Evolutionary conservation across 2,329 filamentous ascomycete genomes (phyloP), one percentile per base, ranked within the genome.

Genomic region (Cercospora brassicicola): DNA sequence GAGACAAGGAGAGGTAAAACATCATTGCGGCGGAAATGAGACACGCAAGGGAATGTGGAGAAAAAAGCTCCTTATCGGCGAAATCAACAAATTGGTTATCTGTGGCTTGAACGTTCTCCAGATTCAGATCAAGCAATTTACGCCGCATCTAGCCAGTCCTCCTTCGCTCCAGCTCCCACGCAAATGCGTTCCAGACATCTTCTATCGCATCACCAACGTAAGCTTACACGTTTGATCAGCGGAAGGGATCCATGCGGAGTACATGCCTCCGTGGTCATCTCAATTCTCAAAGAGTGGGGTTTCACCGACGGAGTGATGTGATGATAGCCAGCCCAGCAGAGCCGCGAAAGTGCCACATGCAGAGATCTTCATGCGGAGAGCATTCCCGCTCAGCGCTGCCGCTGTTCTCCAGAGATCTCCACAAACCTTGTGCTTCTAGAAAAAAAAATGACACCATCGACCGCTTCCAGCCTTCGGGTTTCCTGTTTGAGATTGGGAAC

Each of bases 361-460:
- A 48, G 18, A 48, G 36, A 48, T 48, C 45, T 48, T 23, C 45
- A 13, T 48, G 45, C 45, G 45, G 45, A 48, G 45, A 48, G 45
- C 45, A 48, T 48, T 48, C 45, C 45, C 45, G 45, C 45, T 48
- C 36, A 48, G 45, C 53, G 30, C 26, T 57, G 36, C 51, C 30
- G 28, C 20, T 42, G 15, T 42, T 60, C 36, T 39, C 36, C 33
- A 64, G 28, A 64, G 15, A 39, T 45, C 51, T 45, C 23, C 26
- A 51, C 26, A 48, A 28, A 28, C 63, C 45, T 42, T 48, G 63
- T 55, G 36, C 23, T 55, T 28, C 39, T 42, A 31, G 26, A 28
- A 65, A 42, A 4, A 26, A 36, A 51, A 31, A 28, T 65, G 63
- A 65, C 55, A 45, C 56, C 26, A 60, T 59, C 62, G 45, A n/a